Percentiles rank a stretch among this genome's conserved stretches.
Conservation (phyloP, 1,284 basidiomycete species). For the Leccinum subspadiceum region DNA sequence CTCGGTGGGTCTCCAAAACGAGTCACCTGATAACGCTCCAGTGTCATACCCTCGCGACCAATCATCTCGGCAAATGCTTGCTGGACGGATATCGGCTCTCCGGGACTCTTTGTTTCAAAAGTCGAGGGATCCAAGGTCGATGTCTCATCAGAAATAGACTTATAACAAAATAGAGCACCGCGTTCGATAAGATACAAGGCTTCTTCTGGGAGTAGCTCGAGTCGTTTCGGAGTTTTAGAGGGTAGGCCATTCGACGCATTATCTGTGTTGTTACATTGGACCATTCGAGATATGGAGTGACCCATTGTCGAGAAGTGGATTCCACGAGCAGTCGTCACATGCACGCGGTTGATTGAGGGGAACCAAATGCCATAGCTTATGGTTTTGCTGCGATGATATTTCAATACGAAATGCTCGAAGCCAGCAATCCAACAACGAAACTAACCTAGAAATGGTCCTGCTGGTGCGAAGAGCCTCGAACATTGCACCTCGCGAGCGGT, state of each 20-base stretch:
- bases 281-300: slow-evolving; percentile 54
- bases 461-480: slow-evolving; percentile 75
- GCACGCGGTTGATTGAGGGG: slow-evolving; percentile 58
- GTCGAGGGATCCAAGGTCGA: slow-evolving; percentile 30
- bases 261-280: background rate
- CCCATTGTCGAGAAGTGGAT: slow-evolving; percentile 80
- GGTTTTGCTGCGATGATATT: slow-evolving; percentile 53
- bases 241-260: slow-evolving; percentile 24
- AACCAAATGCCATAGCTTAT: slow-evolving; percentile 76
- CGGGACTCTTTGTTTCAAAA: slow-evolving; percentile 42
- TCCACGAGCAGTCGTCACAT: slow-evolving; percentile 71
- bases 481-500: slow-evolving; percentile 77
- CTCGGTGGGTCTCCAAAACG: background rate
- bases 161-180: slow-evolving; percentile 84
- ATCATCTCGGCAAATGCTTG: slow-evolving; percentile 87
- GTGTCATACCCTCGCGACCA: slow-evolving; percentile 70
- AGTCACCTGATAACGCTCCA: slow-evolving; percentile 85
- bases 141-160: slow-evolving; percentile 34
- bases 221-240: slow-evolving; percentile 50
- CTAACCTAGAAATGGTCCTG: slow-evolving; percentile 72
- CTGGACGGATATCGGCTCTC: slow-evolving; percentile 84
- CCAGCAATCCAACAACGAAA: background rate
- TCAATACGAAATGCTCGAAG: slow-evolving; percentile 3
- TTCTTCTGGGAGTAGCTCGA: slow-evolving; percentile 94
- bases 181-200: slow-evolving; percentile 90